These are phyloP conservation scores for Yamadazyma kanchanaburiensis DNA, from an alignment of 1,139 yeast species.

Conservation along the genomic window DNA sequence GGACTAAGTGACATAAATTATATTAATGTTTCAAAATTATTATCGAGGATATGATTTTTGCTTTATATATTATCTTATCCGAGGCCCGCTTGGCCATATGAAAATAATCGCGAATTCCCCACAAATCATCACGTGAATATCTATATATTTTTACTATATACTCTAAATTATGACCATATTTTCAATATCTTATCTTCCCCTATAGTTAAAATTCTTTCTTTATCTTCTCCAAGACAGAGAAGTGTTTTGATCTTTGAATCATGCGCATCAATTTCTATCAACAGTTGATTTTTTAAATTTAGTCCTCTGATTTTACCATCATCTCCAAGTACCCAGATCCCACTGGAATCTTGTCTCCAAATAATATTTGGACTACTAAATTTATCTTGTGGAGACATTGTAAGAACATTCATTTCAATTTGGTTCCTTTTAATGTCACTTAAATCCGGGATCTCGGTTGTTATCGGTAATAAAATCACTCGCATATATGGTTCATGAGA, in stretches of 20 bases:
- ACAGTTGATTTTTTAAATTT: conserved; percentile 32
- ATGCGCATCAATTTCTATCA: conserved; percentile 26
- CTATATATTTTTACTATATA: conserved; percentile 1
- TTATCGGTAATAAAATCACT: conserved; percentile 40
- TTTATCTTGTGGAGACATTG: conserved; percentile 69
- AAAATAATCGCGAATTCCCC: conserved; percentile 7
- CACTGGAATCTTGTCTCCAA: conserved; percentile 34
- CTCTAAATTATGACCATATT: conserved; percentile 10
- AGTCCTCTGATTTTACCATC: conserved; percentile 64
- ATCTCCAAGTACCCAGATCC: conserved; percentile 69
- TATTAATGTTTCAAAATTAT: no score
- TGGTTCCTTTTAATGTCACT: conserved; percentile 31
- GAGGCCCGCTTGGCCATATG: conserved; percentile 8
- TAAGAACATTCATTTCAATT: conserved; percentile 54
- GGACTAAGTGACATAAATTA: conserved; percentile 49
- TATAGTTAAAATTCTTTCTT: conserved; percentile 13
- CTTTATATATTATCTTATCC: conserved; percentile 3
- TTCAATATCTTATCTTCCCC: conserved; percentile 12
- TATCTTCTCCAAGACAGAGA: conserved; percentile 20
- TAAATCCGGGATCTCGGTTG: conserved; percentile 8
- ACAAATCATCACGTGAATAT: conserved; percentile 2
- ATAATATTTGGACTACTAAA: conserved; percentile 54
- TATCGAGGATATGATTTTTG: conserved; percentile 2
- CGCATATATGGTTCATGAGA: conserved; percentile 79
- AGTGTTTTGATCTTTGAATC: conserved; percentile 50